Percentiles rank a stretch among this genome's conserved stretches.
phyloP scores from a whole-genome alignment of 306 rosid species.

The Lathyrus tuberosus region DNA sequence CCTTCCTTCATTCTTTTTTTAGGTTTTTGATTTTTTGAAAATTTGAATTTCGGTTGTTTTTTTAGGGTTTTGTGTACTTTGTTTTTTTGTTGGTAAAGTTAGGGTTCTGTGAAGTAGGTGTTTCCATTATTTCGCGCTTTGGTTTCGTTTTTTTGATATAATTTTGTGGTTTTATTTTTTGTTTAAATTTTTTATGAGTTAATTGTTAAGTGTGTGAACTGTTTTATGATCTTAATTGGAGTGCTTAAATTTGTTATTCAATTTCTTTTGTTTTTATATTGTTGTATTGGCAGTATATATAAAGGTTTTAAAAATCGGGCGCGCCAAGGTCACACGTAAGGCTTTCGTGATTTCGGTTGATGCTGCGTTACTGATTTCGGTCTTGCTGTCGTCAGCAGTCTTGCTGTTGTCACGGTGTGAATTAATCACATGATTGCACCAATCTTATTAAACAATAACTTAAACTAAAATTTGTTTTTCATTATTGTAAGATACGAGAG shows the following conservation, averaged over 20 bases:
- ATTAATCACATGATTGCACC: too few species aligned
- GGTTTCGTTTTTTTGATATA: background rate
- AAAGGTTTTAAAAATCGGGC: background rate
- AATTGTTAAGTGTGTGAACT: conserved; percentile 20
- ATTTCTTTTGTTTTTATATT: background rate
- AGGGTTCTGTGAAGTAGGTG: conserved; percentile 25
- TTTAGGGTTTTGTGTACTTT: conserved; percentile 46
- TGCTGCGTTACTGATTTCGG: too few species aligned
- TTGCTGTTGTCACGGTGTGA: too few species aligned
- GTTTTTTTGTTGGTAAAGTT: conserved; percentile 33
- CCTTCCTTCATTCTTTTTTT: background rate
- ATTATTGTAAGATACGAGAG: too few species aligned
- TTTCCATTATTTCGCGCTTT: conserved; percentile 4
- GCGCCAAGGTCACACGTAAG: too few species aligned
- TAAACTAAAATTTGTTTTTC: too few species aligned
- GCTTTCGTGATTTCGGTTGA: background rate
- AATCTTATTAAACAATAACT: too few species aligned
- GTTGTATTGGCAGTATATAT: background rate
- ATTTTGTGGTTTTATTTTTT: background rate
- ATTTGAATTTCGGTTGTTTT: background rate
- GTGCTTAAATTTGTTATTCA: conserved; percentile 2
- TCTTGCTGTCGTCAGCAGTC: too few species aligned
- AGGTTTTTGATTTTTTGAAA: background rate
- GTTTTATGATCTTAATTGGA: conserved; percentile 8
- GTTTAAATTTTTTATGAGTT: background rate